Conservation (phyloP, 192 early-diverging fungal genomes). For the Coemansia sp. region DNA sequence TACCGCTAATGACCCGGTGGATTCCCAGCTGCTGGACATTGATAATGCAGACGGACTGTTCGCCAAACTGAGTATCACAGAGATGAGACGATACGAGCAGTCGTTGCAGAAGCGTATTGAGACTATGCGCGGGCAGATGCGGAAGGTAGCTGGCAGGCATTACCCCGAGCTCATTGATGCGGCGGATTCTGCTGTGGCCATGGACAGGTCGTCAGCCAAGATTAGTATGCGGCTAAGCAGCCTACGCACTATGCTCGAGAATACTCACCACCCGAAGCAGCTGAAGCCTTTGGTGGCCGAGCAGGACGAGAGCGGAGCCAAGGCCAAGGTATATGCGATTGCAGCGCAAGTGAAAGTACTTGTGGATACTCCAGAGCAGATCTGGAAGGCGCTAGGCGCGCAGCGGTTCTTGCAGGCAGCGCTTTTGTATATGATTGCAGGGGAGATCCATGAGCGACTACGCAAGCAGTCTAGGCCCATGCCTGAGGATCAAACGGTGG, state of each 20-base stretch:
- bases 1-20: neutral
- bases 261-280: neutral
- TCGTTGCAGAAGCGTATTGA: constrained; percentile 33
- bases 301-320: constrained; percentile 1
- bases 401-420: constrained; percentile 40
- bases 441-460: constrained; percentile 33
- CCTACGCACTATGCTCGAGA: constrained; percentile 23
- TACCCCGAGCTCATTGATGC: constrained; percentile 53
- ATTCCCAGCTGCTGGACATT: neutral
- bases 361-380: constrained; percentile 48
- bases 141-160: constrained; percentile 32
- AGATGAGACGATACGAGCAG: constrained; percentile 42
- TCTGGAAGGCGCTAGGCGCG: constrained; percentile 44
- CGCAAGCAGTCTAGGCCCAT: constrained; percentile 12
- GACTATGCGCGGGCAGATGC: constrained; percentile 37
- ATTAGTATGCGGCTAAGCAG: constrained; percentile 22
- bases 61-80: constrained; percentile 31
- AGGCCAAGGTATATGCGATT: constrained; percentile 28
- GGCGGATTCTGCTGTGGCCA: constrained; percentile 42
- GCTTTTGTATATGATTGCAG: constrained; percentile 47
- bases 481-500: neutral
- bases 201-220: constrained; percentile 34
- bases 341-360: constrained; percentile 57
- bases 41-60: constrained; percentile 29
- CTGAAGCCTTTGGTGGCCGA: neutral